These are phyloP conservation scores for Xylaria longipes DNA, from an alignment of 495 filamentous ascomycete species.

Conservation along the genomic window DNA sequence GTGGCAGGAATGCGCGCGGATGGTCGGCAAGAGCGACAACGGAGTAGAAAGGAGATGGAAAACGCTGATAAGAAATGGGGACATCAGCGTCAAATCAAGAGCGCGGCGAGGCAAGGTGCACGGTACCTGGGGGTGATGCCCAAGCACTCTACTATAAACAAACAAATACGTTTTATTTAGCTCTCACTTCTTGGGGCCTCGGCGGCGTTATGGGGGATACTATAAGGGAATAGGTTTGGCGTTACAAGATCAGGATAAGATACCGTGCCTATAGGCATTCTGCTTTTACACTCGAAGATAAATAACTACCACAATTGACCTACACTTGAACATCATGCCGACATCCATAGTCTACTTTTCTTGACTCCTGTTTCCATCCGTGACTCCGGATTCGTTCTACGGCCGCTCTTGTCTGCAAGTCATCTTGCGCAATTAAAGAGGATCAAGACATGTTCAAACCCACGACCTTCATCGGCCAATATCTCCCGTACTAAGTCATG, in stretches of 20 bases:
- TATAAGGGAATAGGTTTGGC: constrained; percentile 9
- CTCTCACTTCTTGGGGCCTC: neutral
- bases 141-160: neutral
- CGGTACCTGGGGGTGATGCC: constrained; percentile 58
- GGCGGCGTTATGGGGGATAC: constrained; percentile 10
- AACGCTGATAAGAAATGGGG: constrained; percentile 66
- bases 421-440: constrained; percentile 13
- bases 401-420: constrained; percentile 9
- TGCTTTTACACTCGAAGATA: constrained; percentile 17
- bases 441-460: constrained; percentile 15
- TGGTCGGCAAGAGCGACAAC: constrained; percentile 68
- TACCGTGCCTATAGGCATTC: constrained; percentile 22
- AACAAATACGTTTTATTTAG: neutral
- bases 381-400: neutral
- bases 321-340: neutral
- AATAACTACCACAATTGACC: constrained; percentile 3
- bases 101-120: constrained; percentile 55
- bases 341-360: neutral
- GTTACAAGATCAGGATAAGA: constrained; percentile 23
- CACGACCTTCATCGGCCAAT: constrained; percentile 8
- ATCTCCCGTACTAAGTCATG: neutral
- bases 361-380: neutral
- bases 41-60: constrained; percentile 75
- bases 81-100: constrained; percentile 62
- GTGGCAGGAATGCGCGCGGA: constrained; percentile 80